Evolutionary conservation across 768 basidiomycete genomes (phyloP), one percentile per base, ranked within the genome.

Genomic region (Calocybe gangraenosa): DNA sequence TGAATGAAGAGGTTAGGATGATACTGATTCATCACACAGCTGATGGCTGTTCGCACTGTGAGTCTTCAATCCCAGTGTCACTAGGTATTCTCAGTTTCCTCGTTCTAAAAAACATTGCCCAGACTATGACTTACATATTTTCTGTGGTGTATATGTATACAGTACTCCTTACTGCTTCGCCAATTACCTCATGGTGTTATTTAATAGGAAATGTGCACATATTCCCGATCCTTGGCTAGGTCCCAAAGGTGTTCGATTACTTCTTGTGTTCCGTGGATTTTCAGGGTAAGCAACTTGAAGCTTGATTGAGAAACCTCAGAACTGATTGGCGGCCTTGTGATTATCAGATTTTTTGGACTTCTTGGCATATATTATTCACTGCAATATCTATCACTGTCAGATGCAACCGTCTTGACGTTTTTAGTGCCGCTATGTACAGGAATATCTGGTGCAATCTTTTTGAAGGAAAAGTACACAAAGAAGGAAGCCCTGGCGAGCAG

Each of bases 331-430:
- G n/a, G n/a, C n/a, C n/a, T n/a, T 3, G 31, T 18, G 10, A 18
- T n/a, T 22, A 19, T 17, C 4, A 88, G 84, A 2, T 94, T 90
- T 60, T 74, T 88, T 31, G 55, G 55, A 8, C 49, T 59, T 18
- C 55, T 74, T 38, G 74, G 76, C n/a, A 66, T 74, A 18, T 81
- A 79, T 57, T 84, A 78, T 55, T 79, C 86, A 1, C 65, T 91
- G 9, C 73, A 81, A 60, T 87, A 84, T 61, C 73, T 92, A 3
- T 84, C 86, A 0, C 69, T 93, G 0, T 84, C 85, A 1, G 91
- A 93, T 58, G 79, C 87, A 0, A 83, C 81, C 0, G 84, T 87
- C 3, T 65, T 95, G 37, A 81, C 81, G 0, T 93, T 92, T 66
- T 67, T 93, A 3, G 61, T 75, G 0, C 92, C 92, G 0, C 73